Percentiles rank a stretch among this genome's conserved stretches.
phyloP scores from a whole-genome alignment of 2,329 filamentous ascomycete species.

The Aspergillus sp. region DNA sequence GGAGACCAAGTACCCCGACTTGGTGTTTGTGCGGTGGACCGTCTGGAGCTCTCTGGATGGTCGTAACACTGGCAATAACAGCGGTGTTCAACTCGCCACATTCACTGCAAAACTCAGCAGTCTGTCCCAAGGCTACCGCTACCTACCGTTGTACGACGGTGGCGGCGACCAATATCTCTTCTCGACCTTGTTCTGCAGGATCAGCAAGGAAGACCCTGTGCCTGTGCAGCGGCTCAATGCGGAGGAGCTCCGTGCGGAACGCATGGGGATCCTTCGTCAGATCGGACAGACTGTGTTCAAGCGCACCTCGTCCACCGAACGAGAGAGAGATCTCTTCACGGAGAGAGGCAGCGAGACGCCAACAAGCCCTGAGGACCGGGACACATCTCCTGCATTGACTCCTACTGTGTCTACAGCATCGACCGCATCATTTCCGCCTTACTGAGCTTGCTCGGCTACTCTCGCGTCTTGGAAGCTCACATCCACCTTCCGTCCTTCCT shows the following conservation, averaged over 20 bases:
- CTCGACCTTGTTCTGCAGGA: conserved; percentile 88
- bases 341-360: conserved; percentile 28
- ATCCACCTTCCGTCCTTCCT: conserved; percentile 3
- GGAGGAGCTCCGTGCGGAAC: conserved; percentile 40
- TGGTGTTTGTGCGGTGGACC: conserved; percentile 91
- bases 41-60: conserved; percentile 84
- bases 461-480: no score
- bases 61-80: conserved; percentile 63
- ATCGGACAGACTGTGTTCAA: conserved; percentile 46
- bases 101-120: conserved; percentile 91
- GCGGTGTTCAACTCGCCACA: conserved; percentile 67
- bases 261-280: conserved; percentile 40
- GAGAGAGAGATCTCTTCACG: conserved; percentile 30
- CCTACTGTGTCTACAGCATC: conserved; percentile 36
- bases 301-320: conserved; percentile 38
- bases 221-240: conserved; percentile 39
- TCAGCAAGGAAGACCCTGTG: conserved; percentile 61
- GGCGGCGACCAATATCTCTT: conserved; percentile 92
- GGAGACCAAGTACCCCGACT: conserved; percentile 88
- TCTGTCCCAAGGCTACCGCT: conserved; percentile 87
- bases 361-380: conserved; percentile 30
- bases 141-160: conserved; percentile 81
- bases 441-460: not conserved
- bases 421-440: conserved; percentile 28
- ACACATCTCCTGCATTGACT: conserved; percentile 32